Conservation (phyloP, 2,329 filamentous ascomycete genomes). For the Salinomyces thailandicus region DNA sequence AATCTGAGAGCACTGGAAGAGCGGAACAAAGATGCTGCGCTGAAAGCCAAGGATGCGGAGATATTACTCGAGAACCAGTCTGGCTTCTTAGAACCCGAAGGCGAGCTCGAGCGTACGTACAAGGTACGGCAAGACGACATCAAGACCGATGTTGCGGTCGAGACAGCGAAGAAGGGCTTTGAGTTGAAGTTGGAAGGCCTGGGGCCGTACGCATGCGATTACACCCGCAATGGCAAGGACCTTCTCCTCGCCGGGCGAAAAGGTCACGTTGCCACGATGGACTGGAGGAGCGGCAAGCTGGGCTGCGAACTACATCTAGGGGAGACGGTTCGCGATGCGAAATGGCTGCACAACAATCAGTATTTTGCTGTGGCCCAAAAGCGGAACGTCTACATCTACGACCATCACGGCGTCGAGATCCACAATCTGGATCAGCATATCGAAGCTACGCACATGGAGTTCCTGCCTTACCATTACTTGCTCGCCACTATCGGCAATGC, state of each 20-base stretch:
- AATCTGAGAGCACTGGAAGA: slow-evolving; percentile 69
- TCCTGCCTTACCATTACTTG: slow-evolving; percentile 91
- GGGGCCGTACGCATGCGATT: slow-evolving; percentile 82
- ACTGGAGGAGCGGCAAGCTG: slow-evolving; percentile 86
- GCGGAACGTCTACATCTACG: slow-evolving; percentile 95
- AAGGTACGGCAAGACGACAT: slow-evolving; percentile 87
- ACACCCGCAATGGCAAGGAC: slow-evolving; percentile 79
- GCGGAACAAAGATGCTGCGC: slow-evolving; percentile 69
- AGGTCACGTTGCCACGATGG: slow-evolving; percentile 91
- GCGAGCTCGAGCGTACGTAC: slow-evolving; percentile 82
- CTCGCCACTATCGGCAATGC: slow-evolving; percentile 74
- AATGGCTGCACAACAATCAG: slow-evolving; percentile 91
- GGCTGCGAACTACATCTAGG: slow-evolving; percentile 84
- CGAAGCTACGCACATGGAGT: slow-evolving; percentile 89
- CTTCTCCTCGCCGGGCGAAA: slow-evolving; percentile 79
- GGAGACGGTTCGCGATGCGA: slow-evolving; percentile 80
- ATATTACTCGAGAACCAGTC: slow-evolving; percentile 78
- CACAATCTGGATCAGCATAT: slow-evolving; percentile 84
- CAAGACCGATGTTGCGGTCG: slow-evolving; percentile 58
- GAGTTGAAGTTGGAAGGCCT: slow-evolving; percentile 73
- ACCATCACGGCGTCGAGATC: slow-evolving; percentile 77
- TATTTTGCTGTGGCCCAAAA: slow-evolving; percentile 93
- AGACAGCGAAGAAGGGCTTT: slow-evolving; percentile 86
- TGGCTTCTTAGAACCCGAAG: slow-evolving; percentile 81
- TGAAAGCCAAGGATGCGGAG: slow-evolving; percentile 89